Conservation (phyloP, 2,329 filamentous ascomycete species). For the Colletotrichum orchidophilum region DNA sequence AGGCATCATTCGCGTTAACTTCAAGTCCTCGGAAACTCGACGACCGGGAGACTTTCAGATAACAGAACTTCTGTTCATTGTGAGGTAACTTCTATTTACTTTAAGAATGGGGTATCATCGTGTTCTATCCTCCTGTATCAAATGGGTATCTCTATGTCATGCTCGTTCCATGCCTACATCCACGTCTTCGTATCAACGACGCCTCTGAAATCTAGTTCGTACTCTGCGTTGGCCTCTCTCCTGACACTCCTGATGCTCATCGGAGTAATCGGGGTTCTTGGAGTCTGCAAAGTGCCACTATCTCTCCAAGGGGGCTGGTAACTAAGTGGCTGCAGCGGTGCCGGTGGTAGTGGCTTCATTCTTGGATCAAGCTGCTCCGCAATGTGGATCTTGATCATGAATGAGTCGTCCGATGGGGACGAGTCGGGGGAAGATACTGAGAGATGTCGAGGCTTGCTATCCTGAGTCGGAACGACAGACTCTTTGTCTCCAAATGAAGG, state of each 20-base stretch:
- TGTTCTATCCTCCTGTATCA: background rate
- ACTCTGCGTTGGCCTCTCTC: conserved; percentile 8
- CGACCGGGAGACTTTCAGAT: too few relatives aligned
- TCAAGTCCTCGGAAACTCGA: too few relatives aligned
- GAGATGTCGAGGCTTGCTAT: background rate
- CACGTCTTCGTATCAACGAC: conserved; percentile 11
- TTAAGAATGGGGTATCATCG: background rate
- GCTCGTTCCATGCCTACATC: background rate
- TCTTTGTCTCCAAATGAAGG: conserved; percentile 1
- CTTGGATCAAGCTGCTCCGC: background rate
- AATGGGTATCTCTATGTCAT: background rate
- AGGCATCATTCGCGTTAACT: too few relatives aligned
- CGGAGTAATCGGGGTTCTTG: background rate
- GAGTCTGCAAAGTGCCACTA: background rate
- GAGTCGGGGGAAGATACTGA: background rate
- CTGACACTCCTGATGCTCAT: background rate
- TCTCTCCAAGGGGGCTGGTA: conserved; percentile 8
- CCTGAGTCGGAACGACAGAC: background rate
- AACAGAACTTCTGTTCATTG: background rate
- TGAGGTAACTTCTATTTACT: background rate
- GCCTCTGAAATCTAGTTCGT: conserved; percentile 14
- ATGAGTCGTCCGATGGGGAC: background rate
- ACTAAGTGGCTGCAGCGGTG: background rate
- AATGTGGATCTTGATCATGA: conserved; percentile 15
- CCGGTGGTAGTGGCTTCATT: conserved; percentile 20